A percentile compares a stretch with the other conserved stretches of the same genome.
phyloP scores from a whole-genome alignment of 768 basidiomycete species.

The Rhodotorula toruloides region DNA sequence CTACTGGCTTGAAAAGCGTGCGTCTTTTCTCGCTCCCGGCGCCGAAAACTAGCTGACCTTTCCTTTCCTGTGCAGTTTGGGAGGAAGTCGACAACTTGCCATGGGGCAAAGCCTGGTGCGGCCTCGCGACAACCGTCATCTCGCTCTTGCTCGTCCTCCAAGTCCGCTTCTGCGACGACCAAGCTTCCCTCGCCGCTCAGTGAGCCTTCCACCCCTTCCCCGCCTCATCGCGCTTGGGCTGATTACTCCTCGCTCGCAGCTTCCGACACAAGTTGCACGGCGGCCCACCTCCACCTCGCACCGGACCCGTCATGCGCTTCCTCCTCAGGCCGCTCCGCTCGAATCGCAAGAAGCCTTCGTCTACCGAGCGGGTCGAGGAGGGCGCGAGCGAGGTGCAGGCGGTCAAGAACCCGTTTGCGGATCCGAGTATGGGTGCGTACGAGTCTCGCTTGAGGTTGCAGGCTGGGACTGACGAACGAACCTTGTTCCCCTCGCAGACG shows the following conservation, averaged over 20 bases:
- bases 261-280: constrained; percentile 8
- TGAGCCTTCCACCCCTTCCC: neutral
- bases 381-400: too few species aligned
- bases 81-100: constrained; percentile 3
- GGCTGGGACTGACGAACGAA: too few species aligned
- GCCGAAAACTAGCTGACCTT: too few species aligned
- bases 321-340: too few species aligned
- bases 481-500: too few species aligned
- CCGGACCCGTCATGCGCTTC: neutral
- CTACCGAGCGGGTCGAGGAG: too few species aligned
- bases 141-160: constrained; percentile 19
- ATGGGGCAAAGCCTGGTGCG: constrained; percentile 22
- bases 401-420: too few species aligned
- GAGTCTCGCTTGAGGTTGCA: too few species aligned
- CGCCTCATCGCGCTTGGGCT: too few species aligned
- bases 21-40: neutral
- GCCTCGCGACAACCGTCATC: constrained; percentile 8
- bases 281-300: neutral
- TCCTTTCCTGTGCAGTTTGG: constrained; percentile 12
- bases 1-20: constrained; percentile 22
- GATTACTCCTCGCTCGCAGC: neutral
- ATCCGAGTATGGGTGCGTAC: too few species aligned
- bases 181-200: constrained; percentile 1
- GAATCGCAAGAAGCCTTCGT: too few species aligned
- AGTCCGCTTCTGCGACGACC: constrained; percentile 14